Base-by-base conservation (phyloP, 2,329 filamentous ascomycete species). In the Daldinia sp. region DNA sequence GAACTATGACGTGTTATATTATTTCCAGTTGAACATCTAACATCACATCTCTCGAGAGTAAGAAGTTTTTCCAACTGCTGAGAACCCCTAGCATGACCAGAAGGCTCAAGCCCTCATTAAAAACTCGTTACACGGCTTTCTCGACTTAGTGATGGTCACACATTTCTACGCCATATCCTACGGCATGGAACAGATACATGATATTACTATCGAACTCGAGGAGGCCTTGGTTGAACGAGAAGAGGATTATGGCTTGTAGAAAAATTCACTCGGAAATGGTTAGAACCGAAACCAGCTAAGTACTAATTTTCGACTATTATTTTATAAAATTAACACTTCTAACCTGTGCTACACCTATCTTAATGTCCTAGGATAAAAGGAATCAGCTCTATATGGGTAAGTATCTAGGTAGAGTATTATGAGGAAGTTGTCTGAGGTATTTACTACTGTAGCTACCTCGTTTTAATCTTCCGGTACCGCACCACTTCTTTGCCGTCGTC, bases 401-500 rank as follows among this genome's bases (percentile, higher is more conserved):
- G 30, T 39, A 37, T 13, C 50, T 54, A 37, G 46, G n/a, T 48
- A 15, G 18, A 33, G 30, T 26, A 18, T 30, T 5, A 28, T 28
- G 15, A 33, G 15, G 15, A 33, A 18, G 9, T 4, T n/a, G 20
- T 12, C n/a, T 18, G n/a, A 20, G 9, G n/a, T 15, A 51, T n/a
- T 13, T 46, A 53, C 12, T 35, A 20, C 42, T 18, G 3, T 15
- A 20, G 20, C 50, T 70, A 75, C 41, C 65, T 70, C 41, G 72
- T 76, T 35, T 74, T 74, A 26, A 76, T 68, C 51, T 78, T 78
- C 56, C 65, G 62, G 51, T 78, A 78, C 46, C 76, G 67, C 12
- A 78, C 71, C 37, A 74, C 75, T 60, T 78, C 77, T 30, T 72
- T 72, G 26, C 77, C 75, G 3, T 74, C 64, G 9, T 83, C 82